Evolutionary conservation across 2,329 filamentous ascomycete genomes (phyloP), one percentile per base, ranked within the genome.

Genomic region (Penicillium crustosum): DNA sequence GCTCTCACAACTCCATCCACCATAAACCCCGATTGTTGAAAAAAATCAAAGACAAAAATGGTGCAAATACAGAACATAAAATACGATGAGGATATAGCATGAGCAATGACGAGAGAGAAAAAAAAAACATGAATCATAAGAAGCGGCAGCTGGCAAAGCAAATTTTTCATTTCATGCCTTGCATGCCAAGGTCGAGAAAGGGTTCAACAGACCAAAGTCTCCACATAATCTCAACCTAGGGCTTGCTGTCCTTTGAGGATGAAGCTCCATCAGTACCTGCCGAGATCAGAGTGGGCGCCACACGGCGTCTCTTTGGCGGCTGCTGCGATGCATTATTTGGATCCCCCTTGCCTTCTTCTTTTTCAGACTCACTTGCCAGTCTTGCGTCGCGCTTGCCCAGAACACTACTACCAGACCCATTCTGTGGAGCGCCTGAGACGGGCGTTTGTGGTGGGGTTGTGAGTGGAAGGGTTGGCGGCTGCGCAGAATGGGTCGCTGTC

Each of bases 381-480:
- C 68, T 68, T 10, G 72, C 63, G 55, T 82, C 79, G 60, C 82
- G 73, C 68, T 84, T 83, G 1, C 81, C 79, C n/a, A 82, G 68
- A 2, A 84, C 81, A 56, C 81, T 85, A 27, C 78, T 78, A 62
- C 78, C 79, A 66, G 83, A 5, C 21, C 39, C 41, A 13, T 19
- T 85, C 50, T 85, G 82, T 55, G 74, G 72, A 25, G 70, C 74
- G 5, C 75, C 72, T 33, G 78, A 75, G 58, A 84, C 78, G 6
- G 93, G 93, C 3, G 93, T 97, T 73, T 96, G 89, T 0, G 93
- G 94, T 2, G 94, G 93, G 8, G 93, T 97, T 38, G 90, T 91
- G 67, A 96, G 85, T 0, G 92, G 90, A 43, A 95, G 78, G 1
- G 68, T 59, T n/a, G 75, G 63, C 10, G 72, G 73, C 51, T 77